phyloP scores from a whole-genome alignment of 352 stramenopile species.

The Phytophthora constricta region DNA sequence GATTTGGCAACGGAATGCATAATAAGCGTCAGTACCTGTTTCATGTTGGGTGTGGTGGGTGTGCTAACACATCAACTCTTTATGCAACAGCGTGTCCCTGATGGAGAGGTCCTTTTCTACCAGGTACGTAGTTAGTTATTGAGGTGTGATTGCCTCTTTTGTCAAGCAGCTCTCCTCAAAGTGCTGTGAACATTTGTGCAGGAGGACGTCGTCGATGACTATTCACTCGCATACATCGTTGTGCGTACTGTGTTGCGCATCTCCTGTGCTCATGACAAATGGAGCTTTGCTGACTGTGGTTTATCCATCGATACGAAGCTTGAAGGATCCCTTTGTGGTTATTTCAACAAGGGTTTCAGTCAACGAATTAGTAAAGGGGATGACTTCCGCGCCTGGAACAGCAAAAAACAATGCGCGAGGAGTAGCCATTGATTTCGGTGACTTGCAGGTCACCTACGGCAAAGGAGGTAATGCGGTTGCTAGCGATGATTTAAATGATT shows the following conservation, averaged over 20 bases:
- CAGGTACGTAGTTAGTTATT: constrained; percentile 38
- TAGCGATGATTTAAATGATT: neutral
- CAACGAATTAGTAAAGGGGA: constrained; percentile 46
- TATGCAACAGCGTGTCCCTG: constrained; percentile 56
- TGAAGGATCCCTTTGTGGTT: constrained; percentile 73
- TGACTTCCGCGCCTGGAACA: constrained; percentile 60
- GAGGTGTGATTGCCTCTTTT: neutral
- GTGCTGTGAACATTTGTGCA: no score
- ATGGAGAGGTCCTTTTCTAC: constrained; percentile 76
- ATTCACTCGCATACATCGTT: constrained; percentile 53
- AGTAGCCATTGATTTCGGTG: constrained; percentile 70
- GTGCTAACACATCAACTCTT: neutral
- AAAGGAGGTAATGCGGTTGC: constrained; percentile 41
- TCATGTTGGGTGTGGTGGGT: neutral
- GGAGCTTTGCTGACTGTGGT: neutral
- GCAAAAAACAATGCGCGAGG: constrained; percentile 44
- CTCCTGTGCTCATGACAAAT: no score
- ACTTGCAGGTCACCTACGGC: constrained; percentile 63
- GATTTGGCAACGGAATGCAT: constrained; percentile 68
- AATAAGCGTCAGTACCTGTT: constrained; percentile 38
- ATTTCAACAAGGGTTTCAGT: constrained; percentile 68
- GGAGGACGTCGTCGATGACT: constrained; percentile 50
- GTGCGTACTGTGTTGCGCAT: no score
- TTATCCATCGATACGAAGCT: constrained; percentile 40
- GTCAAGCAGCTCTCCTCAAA: neutral